Conservation (phyloP, 106 monocot species). For the Allium fistulosum region DNA sequence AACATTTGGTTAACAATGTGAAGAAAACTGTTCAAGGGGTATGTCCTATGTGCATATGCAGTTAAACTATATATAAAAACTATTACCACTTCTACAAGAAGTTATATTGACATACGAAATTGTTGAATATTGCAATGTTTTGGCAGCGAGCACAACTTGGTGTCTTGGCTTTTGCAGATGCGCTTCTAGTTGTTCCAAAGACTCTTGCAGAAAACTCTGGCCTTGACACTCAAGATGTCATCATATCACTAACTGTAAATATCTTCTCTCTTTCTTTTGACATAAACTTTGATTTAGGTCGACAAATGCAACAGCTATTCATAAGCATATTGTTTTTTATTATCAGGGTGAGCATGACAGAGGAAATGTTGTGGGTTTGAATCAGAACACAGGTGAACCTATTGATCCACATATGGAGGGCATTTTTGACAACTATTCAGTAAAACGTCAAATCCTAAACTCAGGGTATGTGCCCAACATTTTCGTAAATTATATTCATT, state of each 20-base stretch:
- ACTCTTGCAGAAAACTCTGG: constrained; percentile 95
- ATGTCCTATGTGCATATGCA: not conserved
- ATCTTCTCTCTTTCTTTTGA: not conserved
- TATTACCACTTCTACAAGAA: too few species aligned
- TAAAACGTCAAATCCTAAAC: constrained; percentile 92
- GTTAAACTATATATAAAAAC: too few species aligned
- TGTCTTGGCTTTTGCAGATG: constrained; percentile 94
- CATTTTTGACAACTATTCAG: constrained; percentile 90
- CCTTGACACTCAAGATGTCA: constrained; percentile 91
- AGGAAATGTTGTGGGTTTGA: constrained; percentile 81
- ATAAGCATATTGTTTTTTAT: not conserved
- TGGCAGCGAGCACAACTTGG: constrained; percentile 95
- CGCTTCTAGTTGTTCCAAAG: constrained; percentile 90
- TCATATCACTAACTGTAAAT: constrained; percentile 69
- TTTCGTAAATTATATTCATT: not conserved
- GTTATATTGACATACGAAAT: too few species aligned
- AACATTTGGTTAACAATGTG: constrained; percentile 23
- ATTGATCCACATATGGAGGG: constrained; percentile 94
- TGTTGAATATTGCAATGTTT: not conserved
- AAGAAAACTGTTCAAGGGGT: constrained; percentile 30
- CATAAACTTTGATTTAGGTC: not conserved
- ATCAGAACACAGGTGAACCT: constrained; percentile 80
- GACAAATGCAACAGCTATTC: not conserved
- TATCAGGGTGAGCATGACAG: constrained; percentile 80
- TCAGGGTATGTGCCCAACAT: constrained; percentile 48